Evolutionary conservation across 768 basidiomycete genomes (phyloP).

Genomic region (Trametes villosa): DNA sequence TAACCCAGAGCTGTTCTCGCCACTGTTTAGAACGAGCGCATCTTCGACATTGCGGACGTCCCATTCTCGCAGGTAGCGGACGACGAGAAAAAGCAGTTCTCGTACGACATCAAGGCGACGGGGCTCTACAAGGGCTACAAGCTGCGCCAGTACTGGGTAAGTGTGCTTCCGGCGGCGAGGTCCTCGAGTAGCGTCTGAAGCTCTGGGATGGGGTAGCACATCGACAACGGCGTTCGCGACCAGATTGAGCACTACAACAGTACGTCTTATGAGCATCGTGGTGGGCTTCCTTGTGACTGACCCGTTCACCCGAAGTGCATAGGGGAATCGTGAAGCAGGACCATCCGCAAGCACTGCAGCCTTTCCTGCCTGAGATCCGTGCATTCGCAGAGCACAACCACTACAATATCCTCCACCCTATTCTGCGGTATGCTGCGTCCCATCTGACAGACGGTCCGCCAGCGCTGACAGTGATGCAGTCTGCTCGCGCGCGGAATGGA

Average conservation of each 20-base stretch:
- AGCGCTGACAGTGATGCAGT: not conserved
- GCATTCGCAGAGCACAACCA: slow-evolving; percentile 37
- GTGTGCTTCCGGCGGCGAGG: not conserved
- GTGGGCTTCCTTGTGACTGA: not conserved
- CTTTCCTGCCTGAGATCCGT: slow-evolving; percentile 37
- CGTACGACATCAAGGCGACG: slow-evolving; percentile 44
- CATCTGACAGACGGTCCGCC: not conserved
- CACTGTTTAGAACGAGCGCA: slow-evolving; percentile 42
- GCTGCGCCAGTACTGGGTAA: slow-evolving; percentile 52
- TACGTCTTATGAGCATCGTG: slow-evolving; percentile 23
- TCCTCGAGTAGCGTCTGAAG: not conserved
- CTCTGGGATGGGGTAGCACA: slow-evolving; percentile 34
- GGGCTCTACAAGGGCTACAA: slow-evolving; percentile 61
- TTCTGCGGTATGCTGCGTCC: slow-evolving; percentile 27
- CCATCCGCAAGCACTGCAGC: slow-evolving; percentile 35
- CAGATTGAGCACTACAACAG: slow-evolving; percentile 51
- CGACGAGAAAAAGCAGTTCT: slow-evolving; percentile 48
- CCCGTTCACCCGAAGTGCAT: slow-evolving; percentile 29
- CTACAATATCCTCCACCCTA: slow-evolving; percentile 33
- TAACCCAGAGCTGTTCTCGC: not conserved
- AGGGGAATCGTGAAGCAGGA: slow-evolving; percentile 29
- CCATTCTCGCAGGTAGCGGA: slow-evolving; percentile 44
- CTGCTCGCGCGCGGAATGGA: slow-evolving; percentile 39
- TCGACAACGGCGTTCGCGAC: slow-evolving; percentile 47
- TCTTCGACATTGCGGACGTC: slow-evolving; percentile 53